A percentile compares a stretch with the other conserved stretches of the same genome.
phyloP scores from a whole-genome alignment of 1,284 basidiomycete genomes.

The Cryptococcus deneoformans region DNA sequence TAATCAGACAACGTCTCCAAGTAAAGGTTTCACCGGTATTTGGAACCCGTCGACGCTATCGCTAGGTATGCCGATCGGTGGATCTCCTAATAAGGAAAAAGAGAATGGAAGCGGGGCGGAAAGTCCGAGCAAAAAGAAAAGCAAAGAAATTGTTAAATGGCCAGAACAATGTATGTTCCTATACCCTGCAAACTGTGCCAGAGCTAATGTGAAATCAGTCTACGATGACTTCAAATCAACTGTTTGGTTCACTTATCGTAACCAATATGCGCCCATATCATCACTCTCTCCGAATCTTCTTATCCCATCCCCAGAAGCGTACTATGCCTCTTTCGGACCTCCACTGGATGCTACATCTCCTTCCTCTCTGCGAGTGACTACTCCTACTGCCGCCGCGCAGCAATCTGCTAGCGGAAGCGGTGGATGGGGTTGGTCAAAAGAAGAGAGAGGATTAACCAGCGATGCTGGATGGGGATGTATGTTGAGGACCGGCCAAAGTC shows the following conservation, averaged over 20 bases:
- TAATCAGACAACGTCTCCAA: conserved; percentile 10
- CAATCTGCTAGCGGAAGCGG: conserved; percentile 4
- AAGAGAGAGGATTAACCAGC: conserved; percentile 77
- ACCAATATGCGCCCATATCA: conserved; percentile 77
- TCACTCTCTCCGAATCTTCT: conserved; percentile 51
- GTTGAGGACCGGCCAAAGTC: conserved; percentile 88
- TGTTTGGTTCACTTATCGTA: conserved; percentile 80
- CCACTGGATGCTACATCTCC: conserved; percentile 50
- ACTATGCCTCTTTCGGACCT: conserved; percentile 54
- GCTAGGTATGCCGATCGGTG: conserved; percentile 20
- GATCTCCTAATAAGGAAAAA: conserved; percentile 22
- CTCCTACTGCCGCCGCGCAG: background rate
- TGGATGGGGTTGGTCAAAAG: conserved; percentile 48
- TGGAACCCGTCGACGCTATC: conserved; percentile 35
- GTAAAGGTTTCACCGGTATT: conserved; percentile 42
- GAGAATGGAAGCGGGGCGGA: conserved; percentile 9
- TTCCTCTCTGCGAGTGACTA: background rate
- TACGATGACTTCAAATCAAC: conserved; percentile 86
- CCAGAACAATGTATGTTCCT: conserved; percentile 46
- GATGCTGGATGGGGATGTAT: conserved; percentile 98
- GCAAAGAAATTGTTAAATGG: conserved; percentile 41
- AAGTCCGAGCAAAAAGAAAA: conserved; percentile 23
- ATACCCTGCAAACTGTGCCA: background rate
- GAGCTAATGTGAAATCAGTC: conserved; percentile 56
- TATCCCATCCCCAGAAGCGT: conserved; percentile 37